Evolutionary conservation across 2,329 filamentous ascomycete genomes (phyloP).

Genomic region (Arachnopeziza araneosa): DNA sequence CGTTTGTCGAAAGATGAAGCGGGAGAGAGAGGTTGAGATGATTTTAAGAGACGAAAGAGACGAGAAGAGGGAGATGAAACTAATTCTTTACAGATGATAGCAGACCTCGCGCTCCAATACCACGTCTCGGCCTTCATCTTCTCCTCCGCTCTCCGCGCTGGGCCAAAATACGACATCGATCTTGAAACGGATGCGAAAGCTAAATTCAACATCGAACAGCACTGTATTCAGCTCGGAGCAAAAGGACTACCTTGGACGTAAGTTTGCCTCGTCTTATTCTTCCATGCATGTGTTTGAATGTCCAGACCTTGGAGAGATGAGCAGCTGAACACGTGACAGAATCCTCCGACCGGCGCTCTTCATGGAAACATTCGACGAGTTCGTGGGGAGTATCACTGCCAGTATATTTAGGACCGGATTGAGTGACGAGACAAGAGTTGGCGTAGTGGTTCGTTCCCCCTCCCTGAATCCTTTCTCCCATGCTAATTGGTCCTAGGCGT

Average conservation of each 20-base stretch:
- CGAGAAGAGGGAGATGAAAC: background rate
- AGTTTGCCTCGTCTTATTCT: constrained; percentile 7
- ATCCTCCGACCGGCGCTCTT: constrained; percentile 52
- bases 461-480: background rate
- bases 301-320: background rate
- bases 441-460: constrained; percentile 8
- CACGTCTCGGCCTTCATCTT: constrained; percentile 55
- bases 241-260: constrained; percentile 18
- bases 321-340: constrained; percentile 1
- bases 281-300: background rate
- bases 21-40: background rate
- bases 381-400: constrained; percentile 13
- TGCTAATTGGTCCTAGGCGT: constrained; percentile 1
- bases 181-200: constrained; percentile 42
- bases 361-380: constrained; percentile 40
- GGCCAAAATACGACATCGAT: constrained; percentile 36
- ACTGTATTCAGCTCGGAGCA: constrained; percentile 13
- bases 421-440: constrained; percentile 10
- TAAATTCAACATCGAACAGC: constrained; percentile 49
- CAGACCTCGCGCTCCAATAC: constrained; percentile 14
- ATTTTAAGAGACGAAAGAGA: background rate
- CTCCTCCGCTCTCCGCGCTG: constrained; percentile 56
- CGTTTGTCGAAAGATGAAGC: background rate
- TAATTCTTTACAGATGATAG: constrained; percentile 6
- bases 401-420: constrained; percentile 14